Base-by-base conservation (phyloP, 2,329 filamentous ascomycete genomes). In the Fusarium sp. region DNA sequence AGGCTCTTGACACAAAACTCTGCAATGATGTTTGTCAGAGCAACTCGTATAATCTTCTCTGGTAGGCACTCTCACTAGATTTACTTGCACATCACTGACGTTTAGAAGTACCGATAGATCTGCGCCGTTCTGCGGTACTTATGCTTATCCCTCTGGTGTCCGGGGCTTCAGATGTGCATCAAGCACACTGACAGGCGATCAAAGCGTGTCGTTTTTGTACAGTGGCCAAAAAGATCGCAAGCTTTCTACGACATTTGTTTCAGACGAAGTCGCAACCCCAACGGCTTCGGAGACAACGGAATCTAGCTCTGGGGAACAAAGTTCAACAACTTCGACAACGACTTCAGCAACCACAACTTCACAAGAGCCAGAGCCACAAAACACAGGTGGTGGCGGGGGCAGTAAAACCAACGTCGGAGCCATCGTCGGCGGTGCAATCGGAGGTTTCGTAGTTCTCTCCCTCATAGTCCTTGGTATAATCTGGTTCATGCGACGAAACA, bases 11-110 rank as follows among this genome's bases (percentile, higher is more conserved):
- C 15, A 48, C 65, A 1, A 48, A 53, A 5, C 9, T 56, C 9
- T 68, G 65, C 14, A 17, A 62, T 20, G 65, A 68, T 14, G 60
- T 68, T 10, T 68, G 65, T 12, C 60, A 68, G 23, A 62, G 53
- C 12, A 68, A 68, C 47, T 7, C 24, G 7, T 68, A 43, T 26
- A 62, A 68, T 12, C 65, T 68, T 10, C 55, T 61, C 10, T 68
- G 65, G 65, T 68, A 19, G 46, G 65, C 24, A n/a, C 5, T 3
- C 3, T 2, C 2, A 15, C 7, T 0, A 6, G 1, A 17, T 2
- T 34, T n/a, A 2, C 6, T 4, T 8, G 4, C 6, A 5, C 19
- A 2, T 3, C 0, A 24, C 24, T 52, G 6, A 42, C n/a, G 6
- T 3, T 5, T 7, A 6, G 8, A 6, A 68, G 65, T 19, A 68